Conservation (phyloP, 2,329 filamentous ascomycete species). For the Ophiosphaerella narmari region DNA sequence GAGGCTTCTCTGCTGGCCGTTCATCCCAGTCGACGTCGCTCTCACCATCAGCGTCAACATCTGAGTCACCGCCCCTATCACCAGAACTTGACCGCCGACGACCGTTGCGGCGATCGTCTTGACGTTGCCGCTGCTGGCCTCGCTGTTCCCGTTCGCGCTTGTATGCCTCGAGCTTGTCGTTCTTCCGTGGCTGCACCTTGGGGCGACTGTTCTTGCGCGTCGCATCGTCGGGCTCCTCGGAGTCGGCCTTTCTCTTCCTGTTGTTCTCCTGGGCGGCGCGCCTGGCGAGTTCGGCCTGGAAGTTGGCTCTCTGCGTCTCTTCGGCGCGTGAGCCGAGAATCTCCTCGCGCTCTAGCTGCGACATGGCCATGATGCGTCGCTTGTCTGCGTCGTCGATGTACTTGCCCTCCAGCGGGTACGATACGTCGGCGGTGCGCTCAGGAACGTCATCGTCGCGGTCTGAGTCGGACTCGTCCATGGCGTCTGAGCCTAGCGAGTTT, state of each 20-base stretch:
- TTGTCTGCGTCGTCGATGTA: conserved; percentile 63
- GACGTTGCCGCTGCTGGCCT: conserved; percentile 59
- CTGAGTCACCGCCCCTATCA: conserved; percentile 52
- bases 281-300: conserved; percentile 80
- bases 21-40: conserved; percentile 79
- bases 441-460: conserved; percentile 46
- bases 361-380: conserved; percentile 75
- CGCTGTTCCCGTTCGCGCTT: conserved; percentile 62
- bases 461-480: conserved; percentile 81
- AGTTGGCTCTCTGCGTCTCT: conserved; percentile 78
- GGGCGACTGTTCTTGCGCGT: conserved; percentile 68
- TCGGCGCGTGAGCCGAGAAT: conserved; percentile 86
- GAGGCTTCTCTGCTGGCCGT: conserved; percentile 55
- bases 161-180: conserved; percentile 74
- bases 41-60: conserved; percentile 69
- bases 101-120: conserved; percentile 55
- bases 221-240: conserved; percentile 77
- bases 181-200: conserved; percentile 61
- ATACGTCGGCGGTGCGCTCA: conserved; percentile 64
- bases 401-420: conserved; percentile 87
- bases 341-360: conserved; percentile 88
- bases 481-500: conserved; percentile 76
- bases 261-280: conserved; percentile 71
- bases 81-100: conserved; percentile 50
- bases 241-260: conserved; percentile 75